Evolutionary conservation across 2,329 filamentous ascomycete genomes (phyloP).

Genomic region (Metarhizium robertsii): DNA sequence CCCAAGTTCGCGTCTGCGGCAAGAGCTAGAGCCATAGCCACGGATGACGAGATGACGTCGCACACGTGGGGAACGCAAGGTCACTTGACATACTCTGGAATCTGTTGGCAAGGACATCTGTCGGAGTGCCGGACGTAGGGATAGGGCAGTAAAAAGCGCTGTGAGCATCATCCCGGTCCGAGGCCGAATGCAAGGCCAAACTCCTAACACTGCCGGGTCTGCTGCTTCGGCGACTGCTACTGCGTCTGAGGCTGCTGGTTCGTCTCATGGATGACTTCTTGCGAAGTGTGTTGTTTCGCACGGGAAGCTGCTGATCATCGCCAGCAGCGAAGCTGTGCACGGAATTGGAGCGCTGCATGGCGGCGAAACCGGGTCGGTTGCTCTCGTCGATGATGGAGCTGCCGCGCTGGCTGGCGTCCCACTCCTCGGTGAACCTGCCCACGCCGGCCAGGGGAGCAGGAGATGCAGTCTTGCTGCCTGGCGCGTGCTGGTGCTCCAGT

Average conservation of each 20-base stretch:
- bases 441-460: not conserved
- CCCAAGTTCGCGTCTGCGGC: not conserved
- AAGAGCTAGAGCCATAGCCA: not conserved
- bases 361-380: constrained; percentile 12
- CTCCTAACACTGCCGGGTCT: constrained; percentile 82
- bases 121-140: constrained; percentile 78
- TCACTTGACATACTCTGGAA: constrained; percentile 63
- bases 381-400: constrained; percentile 51
- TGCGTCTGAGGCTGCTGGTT: constrained; percentile 66
- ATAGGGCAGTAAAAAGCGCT: constrained; percentile 87
- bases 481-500: constrained; percentile 11
- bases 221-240: constrained; percentile 70
- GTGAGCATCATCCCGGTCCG: constrained; percentile 60
- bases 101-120: constrained; percentile 74
- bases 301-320: constrained; percentile 32
- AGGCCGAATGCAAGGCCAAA: constrained; percentile 59
- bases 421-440: constrained; percentile 60
- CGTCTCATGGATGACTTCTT: constrained; percentile 77
- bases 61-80: not conserved
- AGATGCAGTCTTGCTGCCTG: not conserved
- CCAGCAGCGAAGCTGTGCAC: constrained; percentile 43
- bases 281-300: constrained; percentile 65
- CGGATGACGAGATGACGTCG: not conserved
- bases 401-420: constrained; percentile 59
- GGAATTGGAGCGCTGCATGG: constrained; percentile 54